phyloP scores from a whole-genome alignment of 164 flowering plant species.

The Umbilicus rupestris region DNA sequence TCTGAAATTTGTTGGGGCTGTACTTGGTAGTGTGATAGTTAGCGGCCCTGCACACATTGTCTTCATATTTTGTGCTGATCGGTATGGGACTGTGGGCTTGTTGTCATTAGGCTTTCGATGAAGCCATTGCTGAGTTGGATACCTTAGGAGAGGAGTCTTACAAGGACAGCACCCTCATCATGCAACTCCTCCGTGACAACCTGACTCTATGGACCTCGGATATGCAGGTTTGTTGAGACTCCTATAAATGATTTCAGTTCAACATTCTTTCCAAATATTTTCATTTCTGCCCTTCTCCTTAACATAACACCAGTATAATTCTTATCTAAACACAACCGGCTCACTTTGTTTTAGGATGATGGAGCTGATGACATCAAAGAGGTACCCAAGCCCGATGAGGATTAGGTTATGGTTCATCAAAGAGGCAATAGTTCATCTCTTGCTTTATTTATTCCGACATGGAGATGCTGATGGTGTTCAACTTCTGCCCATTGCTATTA shows the following conservation, averaged over 20 bases:
- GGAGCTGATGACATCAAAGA: slow-evolving; percentile 78
- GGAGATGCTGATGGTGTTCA: no score
- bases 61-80: background rate
- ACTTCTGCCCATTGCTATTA: no score
- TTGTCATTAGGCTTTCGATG: slow-evolving; percentile 56
- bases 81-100: no score
- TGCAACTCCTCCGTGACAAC: slow-evolving; percentile 68
- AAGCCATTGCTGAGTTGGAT: slow-evolving; percentile 63
- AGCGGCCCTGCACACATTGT: background rate
- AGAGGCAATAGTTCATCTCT: background rate
- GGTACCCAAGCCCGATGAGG: slow-evolving; percentile 49
- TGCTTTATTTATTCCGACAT: background rate
- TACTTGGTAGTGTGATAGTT: background rate
- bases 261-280: background rate
- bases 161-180: slow-evolving; percentile 65
- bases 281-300: background rate
- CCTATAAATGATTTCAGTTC: background rate
- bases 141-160: slow-evolving; percentile 68
- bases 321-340: background rate
- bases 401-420: slow-evolving; percentile 19
- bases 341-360: slow-evolving; percentile 40
- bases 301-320: background rate
- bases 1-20: background rate
- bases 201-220: slow-evolving; percentile 67
- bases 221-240: slow-evolving; percentile 38